Conservation (phyloP, 352 stramenopile genomes). For the Pythium chondricola region DNA sequence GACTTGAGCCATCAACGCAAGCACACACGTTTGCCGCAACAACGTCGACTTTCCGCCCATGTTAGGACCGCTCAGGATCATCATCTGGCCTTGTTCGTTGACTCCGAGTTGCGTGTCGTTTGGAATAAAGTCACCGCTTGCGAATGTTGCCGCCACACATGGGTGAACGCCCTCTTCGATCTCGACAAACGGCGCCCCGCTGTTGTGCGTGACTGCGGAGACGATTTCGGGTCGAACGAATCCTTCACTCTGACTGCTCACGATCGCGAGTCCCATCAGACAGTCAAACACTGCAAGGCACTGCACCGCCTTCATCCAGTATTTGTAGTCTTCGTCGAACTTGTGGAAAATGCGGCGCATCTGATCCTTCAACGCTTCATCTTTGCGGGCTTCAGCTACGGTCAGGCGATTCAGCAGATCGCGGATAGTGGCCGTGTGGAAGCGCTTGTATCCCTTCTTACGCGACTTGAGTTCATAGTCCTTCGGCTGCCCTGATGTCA, state of each 20-base stretch:
- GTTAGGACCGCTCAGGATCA: constrained; percentile 97
- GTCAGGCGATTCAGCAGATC: constrained; percentile 68
- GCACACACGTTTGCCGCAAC: constrained; percentile 96
- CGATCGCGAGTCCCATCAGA: constrained; percentile 90
- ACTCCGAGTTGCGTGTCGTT: constrained; percentile 94
- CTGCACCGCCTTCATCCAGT: constrained; percentile 92
- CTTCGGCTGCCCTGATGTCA: constrained; percentile 85
- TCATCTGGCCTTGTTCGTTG: constrained; percentile 48
- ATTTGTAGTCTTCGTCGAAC: constrained; percentile 92
- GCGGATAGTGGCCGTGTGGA: constrained; percentile 86
- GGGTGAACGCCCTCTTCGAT: constrained; percentile 94
- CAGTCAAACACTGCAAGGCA: constrained; percentile 94
- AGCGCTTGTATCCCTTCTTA: constrained; percentile 91
- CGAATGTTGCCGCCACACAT: constrained; percentile 84
- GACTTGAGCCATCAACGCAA: constrained; percentile 98
- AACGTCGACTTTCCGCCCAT: constrained; percentile 99
- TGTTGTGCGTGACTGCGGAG: constrained; percentile 41
- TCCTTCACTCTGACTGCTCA: constrained; percentile 90
- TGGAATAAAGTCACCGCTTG: constrained; percentile 92
- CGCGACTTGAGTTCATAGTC: constrained; percentile 93
- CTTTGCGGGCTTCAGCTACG: constrained; percentile 71
- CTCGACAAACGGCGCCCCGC: constrained; percentile 68
- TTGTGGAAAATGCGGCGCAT: constrained; percentile 93
- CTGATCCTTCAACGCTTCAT: constrained; percentile 84
- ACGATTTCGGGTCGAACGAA: constrained; percentile 91